Conservation (phyloP, 805 yeast genomes). For the Kodamaea kakaduensis region DNA sequence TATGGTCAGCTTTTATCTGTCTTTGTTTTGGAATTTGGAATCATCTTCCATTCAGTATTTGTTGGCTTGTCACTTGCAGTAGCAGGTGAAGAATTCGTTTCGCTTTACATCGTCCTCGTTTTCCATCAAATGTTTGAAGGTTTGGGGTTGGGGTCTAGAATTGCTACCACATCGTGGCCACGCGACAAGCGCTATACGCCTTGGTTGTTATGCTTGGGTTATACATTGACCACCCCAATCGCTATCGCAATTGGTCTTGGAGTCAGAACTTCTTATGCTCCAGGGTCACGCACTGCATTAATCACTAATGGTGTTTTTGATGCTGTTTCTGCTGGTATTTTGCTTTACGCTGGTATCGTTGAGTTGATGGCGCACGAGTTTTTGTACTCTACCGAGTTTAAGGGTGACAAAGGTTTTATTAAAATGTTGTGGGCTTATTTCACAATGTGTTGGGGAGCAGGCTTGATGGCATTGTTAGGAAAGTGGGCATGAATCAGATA, state of each 20-base stretch:
- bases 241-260: slow-evolving; percentile 37
- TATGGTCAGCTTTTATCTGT: slow-evolving; percentile 55
- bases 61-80: slow-evolving; percentile 76
- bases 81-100: slow-evolving; percentile 69
- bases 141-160: slow-evolving; percentile 76
- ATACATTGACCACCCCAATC: slow-evolving; percentile 30
- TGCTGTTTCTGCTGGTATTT: slow-evolving; percentile 33
- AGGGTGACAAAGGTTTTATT: slow-evolving; percentile 51
- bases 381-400: slow-evolving; percentile 49
- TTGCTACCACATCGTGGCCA: slow-evolving; percentile 60
- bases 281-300: slow-evolving; percentile 29
- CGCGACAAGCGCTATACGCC: slow-evolving; percentile 44
- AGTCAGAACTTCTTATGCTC: slow-evolving; percentile 30
- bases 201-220: slow-evolving; percentile 30
- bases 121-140: slow-evolving; percentile 87
- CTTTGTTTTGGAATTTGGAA: slow-evolving; percentile 70
- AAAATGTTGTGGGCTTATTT: slow-evolving; percentile 50
- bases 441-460: slow-evolving; percentile 63
- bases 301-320: slow-evolving; percentile 33
- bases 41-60: slow-evolving; percentile 78
- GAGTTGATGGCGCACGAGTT: slow-evolving; percentile 40
- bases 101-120: slow-evolving; percentile 65
- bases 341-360: slow-evolving; percentile 33
- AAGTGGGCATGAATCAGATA: slow-evolving; percentile 53
- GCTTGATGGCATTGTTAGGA: slow-evolving; percentile 72